Base-by-base conservation (phyloP, 2,329 filamentous ascomycete species). In the Leptographium wingfieldii region DNA sequence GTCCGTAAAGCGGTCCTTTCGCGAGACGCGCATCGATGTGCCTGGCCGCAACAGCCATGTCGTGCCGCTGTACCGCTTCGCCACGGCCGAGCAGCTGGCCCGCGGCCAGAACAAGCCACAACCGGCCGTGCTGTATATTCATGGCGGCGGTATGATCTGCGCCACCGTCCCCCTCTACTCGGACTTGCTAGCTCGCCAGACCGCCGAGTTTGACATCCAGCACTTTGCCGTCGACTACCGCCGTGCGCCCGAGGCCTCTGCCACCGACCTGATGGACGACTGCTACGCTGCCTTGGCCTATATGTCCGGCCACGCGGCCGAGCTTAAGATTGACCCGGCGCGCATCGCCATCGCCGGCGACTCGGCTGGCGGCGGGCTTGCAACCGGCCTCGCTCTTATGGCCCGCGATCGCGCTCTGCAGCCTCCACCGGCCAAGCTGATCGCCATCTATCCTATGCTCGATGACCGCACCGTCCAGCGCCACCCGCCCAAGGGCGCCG, bases 161-260 rank as follows among this genome's bases (percentile, higher is more conserved):
- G 66, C 64, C 55, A 63, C 43, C 1, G 64, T 68, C 12, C 43
- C 60, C 10, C 19, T 65, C 48, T 60, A 66, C 61, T 31, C 35
- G 55, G 1, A 54, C 57, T 5, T 35, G 25, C 63, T 68, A 10
- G 63, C 64, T 16, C 58, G 55, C 3, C 16, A 31, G 14, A 27
- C 27, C 25, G 7, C 16, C 12, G 25, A 16, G 1, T n/a, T 25
- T n/a, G 65, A 62, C 33, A 59, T 67, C 3, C 62, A 65, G 59
- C 56, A 67, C 51, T 69, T 65, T 40, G 66, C 76, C 60, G 73
- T 79, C 1, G 74, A 76, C 40, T 81, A 81, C 65, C 69, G 77
- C 0, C 70, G 80, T 11, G 76, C 76, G 1, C 79, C 79, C 0
- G 77, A 80, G 62, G 68, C 75, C 57, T 70, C 70, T 7, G 79